Evolutionary conservation across 2,329 filamentous ascomycete species (phyloP), one percentile per base, ranked within the genome.

Genomic region (Cercospora beticola): DNA sequence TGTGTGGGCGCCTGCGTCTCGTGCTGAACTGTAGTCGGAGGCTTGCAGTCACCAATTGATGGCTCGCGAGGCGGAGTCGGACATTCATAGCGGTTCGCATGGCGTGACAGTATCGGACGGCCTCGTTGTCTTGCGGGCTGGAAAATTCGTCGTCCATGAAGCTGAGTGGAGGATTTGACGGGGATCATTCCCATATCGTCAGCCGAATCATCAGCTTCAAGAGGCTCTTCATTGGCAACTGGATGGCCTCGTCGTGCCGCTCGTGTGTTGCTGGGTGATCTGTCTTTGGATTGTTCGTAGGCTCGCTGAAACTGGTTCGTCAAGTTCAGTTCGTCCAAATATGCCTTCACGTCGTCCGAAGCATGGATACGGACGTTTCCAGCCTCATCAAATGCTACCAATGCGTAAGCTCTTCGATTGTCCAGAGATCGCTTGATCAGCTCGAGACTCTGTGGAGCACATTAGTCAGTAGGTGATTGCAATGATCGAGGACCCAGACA

Each of bases 361-460:
- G 65, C 60, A 49, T 60, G 65, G 6, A 70, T 49, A 16, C 65
- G 65, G 18, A 70, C 57, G 12, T 69, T 63, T 6, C 70, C 71
- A 36, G 60, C 30, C 8, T 67, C 66, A 28, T 73, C 68, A 16
- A 70, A 26, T 7, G 58, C 64, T 54, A 71, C 65, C n/a, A 68
- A n/a, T 16, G 65, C 69, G 57, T 61, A 70, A 8, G 69, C 64
- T 31, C 46, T 52, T 28, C 36, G 56, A 31, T 66, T 52, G 43
- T 59, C 56, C 54, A 56, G 43, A 69, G 30, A 16, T 18, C 43
- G 36, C 36, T 52, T 65, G 46, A 64, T 61, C n/a, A 52, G 18
- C 9, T 64, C 68, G 12, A 69, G 46, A 23, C 43, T 52, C 66
- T 68, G 23, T 18, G 9, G 21, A 30, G 23, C 49, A 18, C 1